phyloP scores from a whole-genome alignment of 2,329 filamentous ascomycete genomes.

The Cladosporium sp. region DNA sequence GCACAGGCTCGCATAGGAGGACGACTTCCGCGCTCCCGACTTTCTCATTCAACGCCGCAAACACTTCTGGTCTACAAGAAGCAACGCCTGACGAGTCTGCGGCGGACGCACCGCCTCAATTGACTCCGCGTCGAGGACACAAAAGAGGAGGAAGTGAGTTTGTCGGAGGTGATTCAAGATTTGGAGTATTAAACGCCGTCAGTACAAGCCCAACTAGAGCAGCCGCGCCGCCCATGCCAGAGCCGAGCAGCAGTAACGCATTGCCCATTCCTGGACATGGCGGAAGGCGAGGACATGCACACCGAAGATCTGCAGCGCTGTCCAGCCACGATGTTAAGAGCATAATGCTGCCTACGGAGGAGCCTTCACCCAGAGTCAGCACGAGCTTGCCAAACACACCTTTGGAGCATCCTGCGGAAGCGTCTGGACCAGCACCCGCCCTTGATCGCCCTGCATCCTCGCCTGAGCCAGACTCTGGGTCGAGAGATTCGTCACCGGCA shows the following conservation, averaged over 20 bases:
- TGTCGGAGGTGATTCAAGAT: slow-evolving; percentile 64
- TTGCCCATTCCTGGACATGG: slow-evolving; percentile 35
- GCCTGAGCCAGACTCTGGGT: not conserved
- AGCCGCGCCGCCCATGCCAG: slow-evolving; percentile 53
- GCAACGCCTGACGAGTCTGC: slow-evolving; percentile 36
- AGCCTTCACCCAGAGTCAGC: slow-evolving; percentile 25
- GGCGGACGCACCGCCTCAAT: slow-evolving; percentile 31
- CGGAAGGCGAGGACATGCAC: slow-evolving; percentile 61
- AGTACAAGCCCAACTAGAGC: slow-evolving; percentile 68
- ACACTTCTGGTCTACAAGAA: slow-evolving; percentile 30
- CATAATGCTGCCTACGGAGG: slow-evolving; percentile 53
- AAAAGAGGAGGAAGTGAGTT: slow-evolving; percentile 81
- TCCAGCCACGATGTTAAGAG: slow-evolving; percentile 76
- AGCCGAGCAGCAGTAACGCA: slow-evolving; percentile 39
- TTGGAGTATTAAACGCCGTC: slow-evolving; percentile 53
- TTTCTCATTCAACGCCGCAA: slow-evolving; percentile 48
- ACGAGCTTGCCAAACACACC: slow-evolving; percentile 33
- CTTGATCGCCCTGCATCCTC: not conserved
- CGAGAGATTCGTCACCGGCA: slow-evolving; percentile 27
- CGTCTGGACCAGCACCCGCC: not conserved
- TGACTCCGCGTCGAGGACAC: slow-evolving; percentile 59
- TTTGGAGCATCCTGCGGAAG: slow-evolving; percentile 15
- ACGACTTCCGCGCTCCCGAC: slow-evolving; percentile 43
- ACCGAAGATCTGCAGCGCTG: slow-evolving; percentile 75
- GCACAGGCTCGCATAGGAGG: slow-evolving; percentile 35